A percentile compares a stretch with the other conserved stretches of the same genome.
phyloP scores from a whole-genome alignment of 306 rosid genomes.

The Dalbergia cochinchinensis region DNA sequence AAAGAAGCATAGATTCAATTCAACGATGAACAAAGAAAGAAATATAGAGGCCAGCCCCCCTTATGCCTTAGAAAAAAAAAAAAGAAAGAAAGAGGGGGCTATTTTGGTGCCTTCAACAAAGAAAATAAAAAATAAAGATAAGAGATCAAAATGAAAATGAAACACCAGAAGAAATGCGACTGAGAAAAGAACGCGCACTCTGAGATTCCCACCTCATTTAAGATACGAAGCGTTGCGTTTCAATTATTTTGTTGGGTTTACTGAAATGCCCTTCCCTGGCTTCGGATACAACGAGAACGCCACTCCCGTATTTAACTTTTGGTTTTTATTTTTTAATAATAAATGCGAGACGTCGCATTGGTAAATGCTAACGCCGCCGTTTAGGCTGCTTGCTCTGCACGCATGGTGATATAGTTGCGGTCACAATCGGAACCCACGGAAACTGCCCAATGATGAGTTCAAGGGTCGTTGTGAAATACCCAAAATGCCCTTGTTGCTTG shows the following conservation, averaged over 20 bases:
- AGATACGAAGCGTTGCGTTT: constrained; percentile 45
- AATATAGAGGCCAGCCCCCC: background rate
- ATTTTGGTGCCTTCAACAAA: constrained; percentile 32
- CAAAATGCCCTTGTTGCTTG: constrained; percentile 20
- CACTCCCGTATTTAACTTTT: no score
- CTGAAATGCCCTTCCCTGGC: background rate
- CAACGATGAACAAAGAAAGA: constrained; percentile 2
- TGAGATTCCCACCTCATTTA: constrained; percentile 42
- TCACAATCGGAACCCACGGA: background rate
- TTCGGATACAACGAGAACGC: no score
- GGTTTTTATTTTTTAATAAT: no score
- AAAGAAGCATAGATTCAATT: constrained; percentile 39
- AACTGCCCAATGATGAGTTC: background rate
- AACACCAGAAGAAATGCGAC: background rate
- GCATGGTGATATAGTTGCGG: background rate
- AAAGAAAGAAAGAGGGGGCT: background rate
- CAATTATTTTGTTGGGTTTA: background rate
- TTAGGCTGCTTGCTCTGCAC: constrained; percentile 28
- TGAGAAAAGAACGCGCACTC: background rate
- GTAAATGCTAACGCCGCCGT: constrained; percentile 30
- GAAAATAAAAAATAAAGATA: background rate
- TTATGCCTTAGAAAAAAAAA: constrained; percentile 23
- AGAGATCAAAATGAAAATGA: background rate
- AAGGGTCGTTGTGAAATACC: background rate
- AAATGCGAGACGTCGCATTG: no score